Conservation (phyloP, 345 rosid genomes). For the Hypericum androsaemum region DNA sequence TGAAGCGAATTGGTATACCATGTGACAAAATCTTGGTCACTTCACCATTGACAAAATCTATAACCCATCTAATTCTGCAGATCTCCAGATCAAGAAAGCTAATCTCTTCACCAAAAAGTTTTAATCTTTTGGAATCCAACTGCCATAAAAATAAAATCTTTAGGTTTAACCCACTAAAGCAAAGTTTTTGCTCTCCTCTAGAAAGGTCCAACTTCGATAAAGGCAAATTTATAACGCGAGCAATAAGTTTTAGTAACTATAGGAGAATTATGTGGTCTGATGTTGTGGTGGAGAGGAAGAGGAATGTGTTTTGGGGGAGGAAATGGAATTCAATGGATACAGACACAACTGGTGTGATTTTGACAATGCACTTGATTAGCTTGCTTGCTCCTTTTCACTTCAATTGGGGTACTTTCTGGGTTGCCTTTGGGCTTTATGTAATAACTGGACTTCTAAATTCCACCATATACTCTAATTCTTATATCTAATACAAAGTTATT, state of each 20-base stretch:
- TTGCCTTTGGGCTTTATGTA: constrained; percentile 47
- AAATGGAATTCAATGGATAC: constrained; percentile 49
- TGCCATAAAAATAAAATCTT: neutral
- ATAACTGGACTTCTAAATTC: constrained; percentile 63
- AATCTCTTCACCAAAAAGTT: neutral
- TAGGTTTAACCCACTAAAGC: neutral
- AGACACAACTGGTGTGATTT: constrained; percentile 36
- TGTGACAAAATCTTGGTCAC: no score
- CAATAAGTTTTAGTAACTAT: constrained; percentile 15
- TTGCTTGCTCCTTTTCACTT: constrained; percentile 67
- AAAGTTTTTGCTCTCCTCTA: constrained; percentile 15
- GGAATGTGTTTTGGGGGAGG: constrained; percentile 32
- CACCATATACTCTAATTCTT: no score
- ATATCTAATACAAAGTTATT: no score
- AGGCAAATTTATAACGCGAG: constrained; percentile 13
- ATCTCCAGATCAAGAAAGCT: no score
- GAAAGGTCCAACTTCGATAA: constrained; percentile 15
- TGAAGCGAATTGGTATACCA: no score
- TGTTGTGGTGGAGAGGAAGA: constrained; percentile 57
- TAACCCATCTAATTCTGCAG: no score
- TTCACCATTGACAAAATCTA: constrained; percentile 29
- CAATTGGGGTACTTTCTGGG: constrained; percentile 62
- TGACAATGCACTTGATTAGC: constrained; percentile 58
- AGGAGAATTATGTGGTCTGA: constrained; percentile 56
- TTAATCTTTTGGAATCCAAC: constrained; percentile 11